Percentiles rank a stretch among this genome's conserved stretches.
Evolutionary conservation across 169 alveolate species (phyloP).

Genomic region (Plasmodium knowlesi): DNA sequence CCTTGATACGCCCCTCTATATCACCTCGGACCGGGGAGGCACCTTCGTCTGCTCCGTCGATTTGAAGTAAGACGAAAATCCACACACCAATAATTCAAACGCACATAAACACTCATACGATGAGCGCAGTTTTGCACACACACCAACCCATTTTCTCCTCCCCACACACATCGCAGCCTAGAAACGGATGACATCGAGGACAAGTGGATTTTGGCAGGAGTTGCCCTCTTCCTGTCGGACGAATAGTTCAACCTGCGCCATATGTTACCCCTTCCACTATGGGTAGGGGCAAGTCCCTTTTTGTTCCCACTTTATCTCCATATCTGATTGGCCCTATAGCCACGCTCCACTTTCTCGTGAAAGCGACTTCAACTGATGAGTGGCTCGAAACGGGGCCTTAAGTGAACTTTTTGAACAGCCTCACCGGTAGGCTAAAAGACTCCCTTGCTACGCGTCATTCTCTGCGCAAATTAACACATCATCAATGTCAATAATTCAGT

Average conservation of each 20-base stretch:
- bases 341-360: background rate
- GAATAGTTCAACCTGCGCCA: constrained; percentile 77
- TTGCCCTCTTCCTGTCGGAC: constrained; percentile 92
- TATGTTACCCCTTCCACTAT: background rate
- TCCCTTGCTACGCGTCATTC: background rate
- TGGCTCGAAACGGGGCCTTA: background rate
- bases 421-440: background rate
- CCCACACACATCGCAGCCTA: constrained; percentile 63
- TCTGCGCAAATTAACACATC: background rate
- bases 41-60: constrained; percentile 67
- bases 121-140: background rate
- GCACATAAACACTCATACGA: background rate
- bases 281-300: background rate
- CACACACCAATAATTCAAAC: background rate
- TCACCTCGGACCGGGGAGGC: constrained; percentile 61
- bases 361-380: background rate
- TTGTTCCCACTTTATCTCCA: background rate
- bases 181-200: constrained; percentile 80
- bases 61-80: constrained; percentile 31
- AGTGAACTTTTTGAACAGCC: background rate
- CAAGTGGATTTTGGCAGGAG: constrained; percentile 96
- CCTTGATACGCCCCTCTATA: constrained; percentile 37
- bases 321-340: background rate
- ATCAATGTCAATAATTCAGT: background rate
- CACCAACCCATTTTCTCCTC: background rate